These are phyloP conservation scores for Polychaeton citri DNA, from an alignment of 2,329 filamentous ascomycete species.

Conservation along the genomic window DNA sequence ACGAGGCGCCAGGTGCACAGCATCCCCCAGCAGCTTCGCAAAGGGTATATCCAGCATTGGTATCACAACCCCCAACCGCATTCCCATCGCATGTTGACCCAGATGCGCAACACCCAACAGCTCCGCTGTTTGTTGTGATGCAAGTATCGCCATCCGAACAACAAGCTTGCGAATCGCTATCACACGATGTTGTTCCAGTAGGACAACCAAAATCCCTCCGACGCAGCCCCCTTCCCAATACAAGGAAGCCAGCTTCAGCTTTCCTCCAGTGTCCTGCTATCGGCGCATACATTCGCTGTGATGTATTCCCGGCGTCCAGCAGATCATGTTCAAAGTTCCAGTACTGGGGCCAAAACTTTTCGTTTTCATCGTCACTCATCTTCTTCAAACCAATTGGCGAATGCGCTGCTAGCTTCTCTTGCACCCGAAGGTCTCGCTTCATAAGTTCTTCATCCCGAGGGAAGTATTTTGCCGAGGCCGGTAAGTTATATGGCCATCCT, in stretches of 20 bases:
- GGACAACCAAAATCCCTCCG: constrained; percentile 51
- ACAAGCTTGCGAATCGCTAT: constrained; percentile 19
- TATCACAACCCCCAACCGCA: constrained; percentile 46
- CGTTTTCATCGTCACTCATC: constrained; percentile 55
- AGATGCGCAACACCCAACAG: constrained; percentile 43
- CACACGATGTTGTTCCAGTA: constrained; percentile 49
- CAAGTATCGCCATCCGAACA: constrained; percentile 47
- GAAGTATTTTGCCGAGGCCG: constrained; percentile 32
- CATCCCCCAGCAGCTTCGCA: constrained; percentile 58
- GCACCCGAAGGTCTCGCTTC: constrained; percentile 27
- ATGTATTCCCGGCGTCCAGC: no score
- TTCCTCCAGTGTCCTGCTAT: neutral
- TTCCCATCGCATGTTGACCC: constrained; percentile 49
- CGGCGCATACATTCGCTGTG: no score
- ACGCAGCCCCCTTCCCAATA: neutral
- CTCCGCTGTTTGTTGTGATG: neutral
- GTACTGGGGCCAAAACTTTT: constrained; percentile 63
- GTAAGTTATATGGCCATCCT: constrained; percentile 34
- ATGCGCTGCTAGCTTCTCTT: constrained; percentile 25
- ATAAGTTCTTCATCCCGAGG: constrained; percentile 32
- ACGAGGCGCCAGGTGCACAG: constrained; percentile 59
- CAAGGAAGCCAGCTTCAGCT: neutral
- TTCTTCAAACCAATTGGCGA: constrained; percentile 46
- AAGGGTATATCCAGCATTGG: constrained; percentile 43
- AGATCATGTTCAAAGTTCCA: constrained; percentile 39